These are phyloP conservation scores for Diaporthe batatas DNA, from an alignment of 2,329 filamentous ascomycete genomes.

Conservation along the genomic window DNA sequence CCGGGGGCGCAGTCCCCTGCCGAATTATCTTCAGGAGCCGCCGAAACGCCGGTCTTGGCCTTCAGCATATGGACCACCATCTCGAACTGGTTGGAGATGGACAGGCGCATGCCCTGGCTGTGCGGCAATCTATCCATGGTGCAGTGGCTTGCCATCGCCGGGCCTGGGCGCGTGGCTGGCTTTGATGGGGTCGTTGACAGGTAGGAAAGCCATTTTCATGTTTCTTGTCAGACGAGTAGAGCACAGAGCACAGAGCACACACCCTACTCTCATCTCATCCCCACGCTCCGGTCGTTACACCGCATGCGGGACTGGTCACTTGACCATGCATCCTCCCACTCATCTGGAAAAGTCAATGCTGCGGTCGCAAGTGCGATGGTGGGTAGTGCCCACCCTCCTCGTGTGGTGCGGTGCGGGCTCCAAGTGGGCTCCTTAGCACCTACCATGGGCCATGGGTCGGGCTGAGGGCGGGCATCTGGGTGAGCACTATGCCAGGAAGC, in stretches of 20 bases:
- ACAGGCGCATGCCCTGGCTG: slow-evolving; percentile 91
- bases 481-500: slow-evolving; percentile 8
- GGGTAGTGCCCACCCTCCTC: slow-evolving; percentile 41
- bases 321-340: slow-evolving; percentile 56
- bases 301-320: slow-evolving; percentile 63
- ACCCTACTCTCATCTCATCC: slow-evolving; percentile 11
- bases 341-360: slow-evolving; percentile 49
- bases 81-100: slow-evolving; percentile 79
- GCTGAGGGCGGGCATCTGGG: not conserved
- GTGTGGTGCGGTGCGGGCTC: no score
- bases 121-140: slow-evolving; percentile 79
- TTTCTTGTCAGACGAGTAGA: slow-evolving; percentile 38
- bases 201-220: slow-evolving; percentile 69
- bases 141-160: slow-evolving; percentile 79
- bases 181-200: slow-evolving; percentile 87
- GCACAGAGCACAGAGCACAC: not conserved
- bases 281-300: slow-evolving; percentile 51
- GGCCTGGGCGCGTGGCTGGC: slow-evolving; percentile 80
- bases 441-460: not conserved
- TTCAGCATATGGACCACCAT: slow-evolving; percentile 84
- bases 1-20: slow-evolving; percentile 41
- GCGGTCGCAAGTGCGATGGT: slow-evolving; percentile 52
- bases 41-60: slow-evolving; percentile 75
- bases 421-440: slow-evolving; percentile 18
- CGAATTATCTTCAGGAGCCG: slow-evolving; percentile 44